Evolutionary conservation across 179 eudicot genomes (phyloP).

Genomic region (Nepenthes alata): DNA sequence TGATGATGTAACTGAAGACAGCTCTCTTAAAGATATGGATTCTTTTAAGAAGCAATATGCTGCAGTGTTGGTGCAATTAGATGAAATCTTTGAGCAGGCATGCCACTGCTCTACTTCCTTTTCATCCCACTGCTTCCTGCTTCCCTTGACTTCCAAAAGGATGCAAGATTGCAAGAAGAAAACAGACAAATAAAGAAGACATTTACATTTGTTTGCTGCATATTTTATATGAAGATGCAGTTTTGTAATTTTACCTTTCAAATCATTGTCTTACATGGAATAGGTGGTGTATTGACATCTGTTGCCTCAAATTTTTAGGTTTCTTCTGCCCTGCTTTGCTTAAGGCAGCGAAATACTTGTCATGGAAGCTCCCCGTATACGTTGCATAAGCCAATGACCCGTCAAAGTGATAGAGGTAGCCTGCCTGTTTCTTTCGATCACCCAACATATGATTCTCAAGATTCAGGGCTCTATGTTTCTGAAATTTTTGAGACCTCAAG

Average conservation of each 20-base stretch:
- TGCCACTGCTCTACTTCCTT: conserved; percentile 6
- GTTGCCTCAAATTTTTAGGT: conserved; percentile 38
- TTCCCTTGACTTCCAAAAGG: not conserved
- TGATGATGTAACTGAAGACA: conserved; percentile 57
- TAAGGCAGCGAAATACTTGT: conserved; percentile 80
- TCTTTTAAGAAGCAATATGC: conserved; percentile 91
- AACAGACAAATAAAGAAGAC: not conserved
- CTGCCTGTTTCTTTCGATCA: conserved; percentile 28
- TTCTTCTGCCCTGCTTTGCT: conserved; percentile 54
- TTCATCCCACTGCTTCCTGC: not conserved
- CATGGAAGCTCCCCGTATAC: conserved; percentile 42
- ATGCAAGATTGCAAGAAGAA: not conserved
- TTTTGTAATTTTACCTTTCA: not conserved
- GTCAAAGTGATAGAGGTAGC: conserved; percentile 29
- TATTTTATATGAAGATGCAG: not conserved
- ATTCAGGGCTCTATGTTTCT: conserved; percentile 47
- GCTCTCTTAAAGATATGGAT: conserved; percentile 51
- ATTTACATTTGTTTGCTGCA: not conserved
- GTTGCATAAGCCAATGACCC: conserved; percentile 33
- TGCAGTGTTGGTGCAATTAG: conserved; percentile 69
- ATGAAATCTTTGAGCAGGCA: conserved; percentile 80
- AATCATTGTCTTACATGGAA: not conserved
- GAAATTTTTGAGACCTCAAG: conserved; percentile 85
- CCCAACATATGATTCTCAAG: conserved; percentile 33
- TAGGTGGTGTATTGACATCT: not conserved